Conservation (phyloP, 352 stramenopile species). For the Phytophthora cajani region DNA sequence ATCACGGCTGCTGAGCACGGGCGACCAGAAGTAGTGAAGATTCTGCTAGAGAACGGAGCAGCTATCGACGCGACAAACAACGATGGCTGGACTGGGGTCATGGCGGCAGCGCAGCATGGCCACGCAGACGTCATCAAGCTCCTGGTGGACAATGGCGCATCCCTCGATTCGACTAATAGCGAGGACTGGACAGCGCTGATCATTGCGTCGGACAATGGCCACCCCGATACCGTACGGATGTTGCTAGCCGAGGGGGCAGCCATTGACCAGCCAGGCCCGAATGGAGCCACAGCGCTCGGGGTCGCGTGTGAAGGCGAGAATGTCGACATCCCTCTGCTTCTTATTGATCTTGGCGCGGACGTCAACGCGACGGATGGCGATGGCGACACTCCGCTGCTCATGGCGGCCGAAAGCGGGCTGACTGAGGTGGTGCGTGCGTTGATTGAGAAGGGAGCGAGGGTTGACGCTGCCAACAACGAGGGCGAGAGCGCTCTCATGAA, state of each 20-base stretch:
- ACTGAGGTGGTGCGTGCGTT: background rate
- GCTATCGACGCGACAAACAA: background rate
- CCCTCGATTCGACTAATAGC: background rate
- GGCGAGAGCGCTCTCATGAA: constrained; percentile 7
- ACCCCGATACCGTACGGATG: background rate
- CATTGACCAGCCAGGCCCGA: constrained; percentile 3
- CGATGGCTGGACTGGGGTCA: constrained; percentile 1
- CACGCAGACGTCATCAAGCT: constrained; percentile 1
- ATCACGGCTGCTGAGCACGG: constrained; percentile 2
- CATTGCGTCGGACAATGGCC: background rate
- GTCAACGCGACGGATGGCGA: background rate
- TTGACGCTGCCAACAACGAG: background rate
- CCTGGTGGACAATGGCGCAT: background rate
- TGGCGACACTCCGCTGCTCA: background rate
- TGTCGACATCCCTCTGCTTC: background rate
- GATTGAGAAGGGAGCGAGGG: background rate
- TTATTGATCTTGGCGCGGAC: background rate
- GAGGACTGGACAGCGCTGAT: constrained; percentile 3
- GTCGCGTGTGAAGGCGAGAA: background rate
- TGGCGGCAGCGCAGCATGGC: background rate
- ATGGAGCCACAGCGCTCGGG: constrained; percentile 4
- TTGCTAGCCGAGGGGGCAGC: background rate
- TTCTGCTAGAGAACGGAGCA: constrained; percentile 5
- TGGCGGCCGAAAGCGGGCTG: background rate
- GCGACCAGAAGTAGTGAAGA: background rate